These are phyloP conservation scores for Rhodotorula taiwanensis DNA, from an alignment of 768 basidiomycete genomes.

Conservation along the genomic window DNA sequence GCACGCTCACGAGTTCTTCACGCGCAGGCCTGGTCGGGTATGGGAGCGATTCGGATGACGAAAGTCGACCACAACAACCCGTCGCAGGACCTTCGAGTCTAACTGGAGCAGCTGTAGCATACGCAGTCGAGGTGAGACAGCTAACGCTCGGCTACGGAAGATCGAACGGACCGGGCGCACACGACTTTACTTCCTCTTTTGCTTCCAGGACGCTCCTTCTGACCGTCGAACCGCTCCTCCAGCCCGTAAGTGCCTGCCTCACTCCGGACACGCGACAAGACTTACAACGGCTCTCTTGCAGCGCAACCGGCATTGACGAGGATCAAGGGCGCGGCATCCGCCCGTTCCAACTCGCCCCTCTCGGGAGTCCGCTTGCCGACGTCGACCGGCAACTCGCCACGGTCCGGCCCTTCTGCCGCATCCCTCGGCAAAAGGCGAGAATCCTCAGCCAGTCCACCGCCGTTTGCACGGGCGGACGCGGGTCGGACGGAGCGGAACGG, in stretches of 20 bases:
- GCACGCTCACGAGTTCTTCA: no score
- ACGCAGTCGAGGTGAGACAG: neutral
- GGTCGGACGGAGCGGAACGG: neutral
- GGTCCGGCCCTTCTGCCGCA: neutral
- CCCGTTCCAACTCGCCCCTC: neutral
- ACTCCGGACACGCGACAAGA: no score
- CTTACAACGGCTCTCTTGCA: no score
- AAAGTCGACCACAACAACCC: neutral
- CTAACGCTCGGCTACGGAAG: no score
- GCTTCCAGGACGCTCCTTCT: conserved; percentile 1
- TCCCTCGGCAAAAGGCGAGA: neutral
- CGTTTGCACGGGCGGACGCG: neutral
- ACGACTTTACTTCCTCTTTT: neutral
- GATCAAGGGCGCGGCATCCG: conserved; percentile 6
- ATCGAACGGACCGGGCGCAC: conserved; percentile 3
- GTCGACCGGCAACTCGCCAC: conserved; percentile 3
- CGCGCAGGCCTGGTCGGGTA: conserved; percentile 22
- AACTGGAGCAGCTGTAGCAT: neutral
- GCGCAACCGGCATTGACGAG: conserved; percentile 2
- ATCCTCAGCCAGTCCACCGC: conserved; percentile 14
- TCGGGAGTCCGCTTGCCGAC: conserved; percentile 12
- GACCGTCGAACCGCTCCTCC: conserved; percentile 8
- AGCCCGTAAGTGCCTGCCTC: conserved; percentile 10
- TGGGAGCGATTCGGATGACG: conserved; percentile 24
- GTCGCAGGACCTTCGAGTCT: neutral